These are phyloP conservation scores for Phytopythium montanum DNA, from an alignment of 352 stramenopile species.

Conservation along the genomic window DNA sequence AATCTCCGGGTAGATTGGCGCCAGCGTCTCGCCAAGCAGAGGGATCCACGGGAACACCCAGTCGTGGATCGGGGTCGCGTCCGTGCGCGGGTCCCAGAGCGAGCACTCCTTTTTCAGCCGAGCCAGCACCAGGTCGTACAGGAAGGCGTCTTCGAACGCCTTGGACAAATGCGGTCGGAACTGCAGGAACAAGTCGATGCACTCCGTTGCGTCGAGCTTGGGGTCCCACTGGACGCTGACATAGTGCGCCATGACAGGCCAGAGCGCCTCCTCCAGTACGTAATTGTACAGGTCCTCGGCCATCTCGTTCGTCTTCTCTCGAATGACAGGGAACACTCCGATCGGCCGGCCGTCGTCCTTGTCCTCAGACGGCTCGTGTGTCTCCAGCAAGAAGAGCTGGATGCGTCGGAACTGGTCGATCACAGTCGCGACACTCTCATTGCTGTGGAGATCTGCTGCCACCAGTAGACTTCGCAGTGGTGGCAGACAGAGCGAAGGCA, in stretches of 20 bases:
- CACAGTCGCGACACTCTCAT: slow-evolving; percentile 16
- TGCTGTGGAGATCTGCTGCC: slow-evolving; percentile 35
- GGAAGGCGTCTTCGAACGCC: slow-evolving; percentile 47
- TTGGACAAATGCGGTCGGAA: slow-evolving; percentile 50
- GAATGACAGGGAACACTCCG: slow-evolving; percentile 60
- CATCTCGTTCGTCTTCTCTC: slow-evolving; percentile 49
- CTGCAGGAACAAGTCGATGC: slow-evolving; percentile 36
- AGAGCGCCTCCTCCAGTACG: slow-evolving; percentile 72
- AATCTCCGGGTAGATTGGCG: slow-evolving; percentile 65
- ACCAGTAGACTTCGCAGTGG: slow-evolving; percentile 46
- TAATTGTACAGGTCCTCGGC: slow-evolving; percentile 76
- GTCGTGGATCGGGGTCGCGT: slow-evolving; percentile 61
- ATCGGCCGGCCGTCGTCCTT: slow-evolving; percentile 6
- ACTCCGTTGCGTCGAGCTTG: slow-evolving; percentile 29
- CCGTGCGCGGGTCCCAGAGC: slow-evolving; percentile 43
- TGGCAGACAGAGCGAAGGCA: slow-evolving; percentile 64
- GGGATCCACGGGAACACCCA: slow-evolving; percentile 75
- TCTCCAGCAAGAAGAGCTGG: slow-evolving; percentile 58
- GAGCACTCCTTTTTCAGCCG: slow-evolving; percentile 70
- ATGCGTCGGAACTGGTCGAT: slow-evolving; percentile 51
- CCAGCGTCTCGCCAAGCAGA: slow-evolving; percentile 39
- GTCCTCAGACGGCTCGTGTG: slow-evolving; percentile 12
- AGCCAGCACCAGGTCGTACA: slow-evolving; percentile 61
- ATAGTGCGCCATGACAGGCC: slow-evolving; percentile 60
- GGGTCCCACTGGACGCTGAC: slow-evolving; percentile 65